phyloP scores from a whole-genome alignment of 306 rosid species.

The Malus orientalis region DNA sequence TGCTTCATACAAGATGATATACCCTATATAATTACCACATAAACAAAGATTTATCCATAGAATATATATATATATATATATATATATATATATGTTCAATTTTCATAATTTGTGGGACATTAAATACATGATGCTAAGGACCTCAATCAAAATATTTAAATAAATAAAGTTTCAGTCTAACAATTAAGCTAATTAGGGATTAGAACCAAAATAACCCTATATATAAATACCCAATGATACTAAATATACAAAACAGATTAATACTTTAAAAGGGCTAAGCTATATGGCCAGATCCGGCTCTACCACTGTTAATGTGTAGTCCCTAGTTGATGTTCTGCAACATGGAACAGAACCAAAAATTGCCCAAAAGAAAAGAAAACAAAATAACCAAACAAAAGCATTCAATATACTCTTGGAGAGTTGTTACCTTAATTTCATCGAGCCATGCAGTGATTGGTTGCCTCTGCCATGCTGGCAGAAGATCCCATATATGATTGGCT shows the following conservation, averaged over 20 bases:
- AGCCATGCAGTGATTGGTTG: slow-evolving; percentile 20
- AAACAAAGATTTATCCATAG: no score
- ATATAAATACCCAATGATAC: neutral
- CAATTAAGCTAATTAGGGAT: no score
- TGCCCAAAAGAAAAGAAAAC: neutral
- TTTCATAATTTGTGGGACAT: no score
- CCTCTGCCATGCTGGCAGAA: slow-evolving; percentile 28
- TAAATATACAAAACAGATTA: neutral
- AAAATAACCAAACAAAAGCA: neutral
- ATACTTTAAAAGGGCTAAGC: neutral
- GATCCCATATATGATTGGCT: slow-evolving; percentile 26
- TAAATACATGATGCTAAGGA: no score
- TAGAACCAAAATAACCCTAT: no score
- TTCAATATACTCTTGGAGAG: neutral
- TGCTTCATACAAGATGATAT: no score
- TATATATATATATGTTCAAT: no score
- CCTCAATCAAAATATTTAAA: no score
- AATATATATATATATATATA: no score
- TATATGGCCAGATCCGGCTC: neutral
- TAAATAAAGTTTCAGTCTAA: no score
- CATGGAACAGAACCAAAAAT: neutral
- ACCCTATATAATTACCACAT: no score
- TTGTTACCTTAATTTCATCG: slow-evolving; percentile 30
- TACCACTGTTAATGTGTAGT: neutral
- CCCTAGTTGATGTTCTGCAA: neutral